Conservation (phyloP, 495 filamentous ascomycete genomes). For the Pseudoneurospora amorphoporcata region DNA sequence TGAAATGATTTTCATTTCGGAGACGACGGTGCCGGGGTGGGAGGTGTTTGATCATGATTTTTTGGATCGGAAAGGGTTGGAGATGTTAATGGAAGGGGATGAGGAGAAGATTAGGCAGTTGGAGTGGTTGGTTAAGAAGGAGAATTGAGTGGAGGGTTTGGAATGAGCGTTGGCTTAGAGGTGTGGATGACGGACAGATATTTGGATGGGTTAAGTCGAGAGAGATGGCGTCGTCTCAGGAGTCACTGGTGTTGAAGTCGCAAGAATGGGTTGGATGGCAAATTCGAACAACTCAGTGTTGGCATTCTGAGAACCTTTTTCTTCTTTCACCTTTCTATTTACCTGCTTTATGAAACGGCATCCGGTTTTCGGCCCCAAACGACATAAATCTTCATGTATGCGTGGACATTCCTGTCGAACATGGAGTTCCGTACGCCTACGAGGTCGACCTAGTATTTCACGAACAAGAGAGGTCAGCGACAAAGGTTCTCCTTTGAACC, state of each 20-base stretch:
- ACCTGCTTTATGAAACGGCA: neutral
- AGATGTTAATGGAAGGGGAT: constrained; percentile 30
- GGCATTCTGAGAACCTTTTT: neutral
- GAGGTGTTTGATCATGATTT: constrained; percentile 58
- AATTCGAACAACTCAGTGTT: neutral
- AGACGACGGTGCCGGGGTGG: constrained; percentile 59
- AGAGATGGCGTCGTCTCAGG: neutral
- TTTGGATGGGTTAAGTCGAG: neutral
- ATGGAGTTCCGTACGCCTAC: constrained; percentile 48
- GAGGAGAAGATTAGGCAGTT: constrained; percentile 37
- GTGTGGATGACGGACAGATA: neutral
- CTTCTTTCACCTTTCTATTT: neutral
- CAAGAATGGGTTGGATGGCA: neutral
- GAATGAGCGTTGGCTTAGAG: neutral
- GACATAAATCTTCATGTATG: constrained; percentile 43
- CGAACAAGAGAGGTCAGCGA: neutral
- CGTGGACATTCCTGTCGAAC: constrained; percentile 43
- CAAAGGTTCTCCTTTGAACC: neutral
- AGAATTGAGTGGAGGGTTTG: neutral
- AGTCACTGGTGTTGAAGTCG: neutral
- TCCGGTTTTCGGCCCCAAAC: constrained; percentile 47
- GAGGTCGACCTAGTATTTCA: constrained; percentile 38
- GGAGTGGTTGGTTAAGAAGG: constrained; percentile 33
- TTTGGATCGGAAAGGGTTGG: constrained; percentile 32
- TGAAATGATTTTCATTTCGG: constrained; percentile 45